Evolutionary conservation across 495 filamentous ascomycete species (phyloP).

Genomic region (Clavariopsis aquatica): DNA sequence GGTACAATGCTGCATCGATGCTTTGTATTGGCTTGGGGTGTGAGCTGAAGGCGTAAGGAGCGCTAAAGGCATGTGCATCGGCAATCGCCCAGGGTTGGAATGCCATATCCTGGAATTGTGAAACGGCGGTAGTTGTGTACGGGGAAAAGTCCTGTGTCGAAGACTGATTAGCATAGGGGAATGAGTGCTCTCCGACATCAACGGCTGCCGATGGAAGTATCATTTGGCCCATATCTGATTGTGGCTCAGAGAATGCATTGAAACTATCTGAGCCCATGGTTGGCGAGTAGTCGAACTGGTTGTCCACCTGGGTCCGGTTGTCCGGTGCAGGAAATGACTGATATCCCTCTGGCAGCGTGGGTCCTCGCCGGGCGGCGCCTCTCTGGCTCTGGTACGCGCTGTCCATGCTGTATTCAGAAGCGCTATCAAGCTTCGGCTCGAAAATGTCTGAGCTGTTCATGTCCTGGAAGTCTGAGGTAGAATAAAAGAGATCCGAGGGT

Average conservation of each 20-base stretch:
- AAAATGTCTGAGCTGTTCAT: slow-evolving; percentile 22
- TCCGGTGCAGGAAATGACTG: slow-evolving; percentile 23
- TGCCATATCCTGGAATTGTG: slow-evolving; percentile 15
- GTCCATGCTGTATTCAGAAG: slow-evolving; percentile 38
- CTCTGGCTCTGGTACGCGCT: slow-evolving; percentile 38
- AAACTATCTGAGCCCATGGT: slow-evolving; percentile 47
- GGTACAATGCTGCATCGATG: slow-evolving; percentile 11
- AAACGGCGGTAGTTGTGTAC: slow-evolving; percentile 1
- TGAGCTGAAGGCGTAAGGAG: slow-evolving; percentile 16
- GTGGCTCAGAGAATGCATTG: slow-evolving; percentile 19
- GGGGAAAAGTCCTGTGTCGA: slow-evolving; percentile 26
- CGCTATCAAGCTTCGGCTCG: slow-evolving; percentile 30
- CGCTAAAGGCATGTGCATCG: slow-evolving; percentile 14
- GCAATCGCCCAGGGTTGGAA: slow-evolving; percentile 13
- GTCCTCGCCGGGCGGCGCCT: slow-evolving; percentile 27
- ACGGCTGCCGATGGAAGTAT: slow-evolving; percentile 13
- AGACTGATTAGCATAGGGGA: slow-evolving; percentile 31
- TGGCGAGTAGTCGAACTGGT: slow-evolving; percentile 43
- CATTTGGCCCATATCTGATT: slow-evolving; percentile 27
- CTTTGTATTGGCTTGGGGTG: slow-evolving; percentile 5
- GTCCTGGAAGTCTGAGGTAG: slow-evolving; percentile 17
- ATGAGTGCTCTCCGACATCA: slow-evolving; percentile 19
- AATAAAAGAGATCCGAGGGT: slow-evolving; percentile 31
- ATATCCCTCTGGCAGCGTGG: slow-evolving; percentile 19
- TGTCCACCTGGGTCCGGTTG: slow-evolving; percentile 17